These are phyloP conservation scores for Epichloe brachyelytri DNA, from an alignment of 2,329 filamentous ascomycete genomes.

Conservation along the genomic window DNA sequence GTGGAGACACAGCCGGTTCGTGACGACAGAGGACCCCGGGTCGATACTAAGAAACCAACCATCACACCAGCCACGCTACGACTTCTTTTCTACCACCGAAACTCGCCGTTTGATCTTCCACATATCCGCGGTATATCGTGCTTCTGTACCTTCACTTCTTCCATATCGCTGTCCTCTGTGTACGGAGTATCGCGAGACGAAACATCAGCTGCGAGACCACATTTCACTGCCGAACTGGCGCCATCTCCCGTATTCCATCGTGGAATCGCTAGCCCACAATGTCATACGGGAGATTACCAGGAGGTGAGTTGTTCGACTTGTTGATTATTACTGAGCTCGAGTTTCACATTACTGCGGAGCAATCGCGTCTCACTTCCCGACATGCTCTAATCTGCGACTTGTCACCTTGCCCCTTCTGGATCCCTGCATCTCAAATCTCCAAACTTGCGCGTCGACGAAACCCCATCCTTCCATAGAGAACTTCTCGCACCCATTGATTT, in stretches of 20 bases:
- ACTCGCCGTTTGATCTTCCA: neutral
- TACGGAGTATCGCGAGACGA: neutral
- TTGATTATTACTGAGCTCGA: neutral
- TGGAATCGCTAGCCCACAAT: neutral
- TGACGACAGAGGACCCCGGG: neutral
- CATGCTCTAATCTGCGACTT: neutral
- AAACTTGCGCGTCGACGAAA: neutral
- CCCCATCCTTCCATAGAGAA: neutral
- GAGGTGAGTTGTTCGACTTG: neutral
- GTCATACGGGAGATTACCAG: conserved; percentile 1
- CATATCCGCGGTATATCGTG: too few species aligned
- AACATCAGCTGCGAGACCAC: neutral
- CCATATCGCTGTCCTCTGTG: too few species aligned
- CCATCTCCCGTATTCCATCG: neutral
- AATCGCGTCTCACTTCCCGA: neutral
- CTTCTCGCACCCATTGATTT: neutral
- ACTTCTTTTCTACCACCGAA: neutral
- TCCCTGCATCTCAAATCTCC: neutral
- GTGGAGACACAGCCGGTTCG: neutral
- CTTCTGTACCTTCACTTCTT: too few species aligned
- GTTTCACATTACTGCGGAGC: neutral
- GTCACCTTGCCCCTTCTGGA: neutral
- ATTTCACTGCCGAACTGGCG: neutral
- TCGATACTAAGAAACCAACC: neutral
- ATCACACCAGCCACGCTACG: neutral